These are phyloP conservation scores for Rhynchosporium graminicola DNA, from an alignment of 2,329 filamentous ascomycete species.

Conservation along the genomic window DNA sequence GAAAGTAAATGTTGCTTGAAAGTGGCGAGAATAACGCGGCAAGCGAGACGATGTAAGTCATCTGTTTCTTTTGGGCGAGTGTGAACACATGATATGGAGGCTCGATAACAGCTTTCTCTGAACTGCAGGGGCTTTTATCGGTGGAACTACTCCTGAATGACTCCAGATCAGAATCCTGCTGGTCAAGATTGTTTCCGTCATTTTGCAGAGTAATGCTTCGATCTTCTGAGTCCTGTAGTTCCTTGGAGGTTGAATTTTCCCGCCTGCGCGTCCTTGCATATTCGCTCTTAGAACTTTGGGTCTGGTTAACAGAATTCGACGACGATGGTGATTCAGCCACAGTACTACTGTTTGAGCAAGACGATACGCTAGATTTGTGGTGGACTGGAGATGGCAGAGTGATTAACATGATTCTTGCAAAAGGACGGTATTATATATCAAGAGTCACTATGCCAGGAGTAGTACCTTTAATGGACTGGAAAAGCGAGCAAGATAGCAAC, in stretches of 20 bases:
- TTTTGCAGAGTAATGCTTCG: constrained; percentile 18
- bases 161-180: background rate
- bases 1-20: constrained; percentile 54
- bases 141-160: background rate
- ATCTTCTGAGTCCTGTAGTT: constrained; percentile 30
- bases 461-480: background rate
- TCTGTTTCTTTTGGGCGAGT: constrained; percentile 45
- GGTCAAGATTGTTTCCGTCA: background rate
- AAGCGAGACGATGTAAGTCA: constrained; percentile 51
- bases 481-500: background rate
- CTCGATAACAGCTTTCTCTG: constrained; percentile 27
- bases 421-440: background rate
- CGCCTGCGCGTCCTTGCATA: constrained; percentile 18
- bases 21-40: constrained; percentile 55
- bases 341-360: background rate
- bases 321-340: background rate
- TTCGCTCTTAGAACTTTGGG: background rate
- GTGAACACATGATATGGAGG: constrained; percentile 44
- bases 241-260: constrained; percentile 26
- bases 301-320: background rate
- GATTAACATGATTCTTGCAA: background rate
- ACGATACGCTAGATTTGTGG: background rate
- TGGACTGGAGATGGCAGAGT: background rate
- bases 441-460: background rate
- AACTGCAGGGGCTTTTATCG: background rate